These are phyloP conservation scores for Handroanthus guayacan DNA, from an alignment of 257 asterid species.

Conservation along the genomic window DNA sequence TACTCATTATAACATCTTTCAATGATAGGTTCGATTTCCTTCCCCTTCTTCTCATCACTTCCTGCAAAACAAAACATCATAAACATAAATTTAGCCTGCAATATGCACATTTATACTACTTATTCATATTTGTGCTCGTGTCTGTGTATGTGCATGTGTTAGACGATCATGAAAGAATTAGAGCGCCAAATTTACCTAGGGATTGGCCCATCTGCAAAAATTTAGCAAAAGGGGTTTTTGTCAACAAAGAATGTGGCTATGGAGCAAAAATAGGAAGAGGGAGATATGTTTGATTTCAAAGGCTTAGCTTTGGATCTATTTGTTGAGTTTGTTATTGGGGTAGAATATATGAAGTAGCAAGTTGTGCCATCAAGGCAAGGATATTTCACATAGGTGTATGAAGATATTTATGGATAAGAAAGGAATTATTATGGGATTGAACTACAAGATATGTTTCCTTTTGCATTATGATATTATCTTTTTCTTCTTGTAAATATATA, in stretches of 20 bases:
- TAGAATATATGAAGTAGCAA: background rate
- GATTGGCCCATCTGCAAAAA: conserved; percentile 53
- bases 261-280: background rate
- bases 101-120: background rate
- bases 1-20: conserved; percentile 55
- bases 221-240: conserved; percentile 5
- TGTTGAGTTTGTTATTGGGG: conserved; percentile 16
- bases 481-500: too few relatives aligned
- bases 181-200: conserved; percentile 56
- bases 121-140: background rate
- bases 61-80: conserved; percentile 46
- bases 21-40: conserved; percentile 51
- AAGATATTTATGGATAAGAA: conserved; percentile 4
- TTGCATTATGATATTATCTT: background rate
- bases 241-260: background rate
- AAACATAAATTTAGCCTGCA: background rate
- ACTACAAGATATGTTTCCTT: background rate
- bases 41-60: conserved; percentile 50
- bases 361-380: conserved; percentile 34
- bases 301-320: background rate
- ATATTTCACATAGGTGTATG: conserved; percentile 8
- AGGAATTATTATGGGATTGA: conserved; percentile 11
- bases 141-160: background rate
- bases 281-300: background rate
- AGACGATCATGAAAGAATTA: background rate